A percentile compares a stretch with the other conserved stretches of the same genome.
Evolutionary conservation across 768 basidiomycete species (phyloP).

Genomic region (Suillus subaureus): DNA sequence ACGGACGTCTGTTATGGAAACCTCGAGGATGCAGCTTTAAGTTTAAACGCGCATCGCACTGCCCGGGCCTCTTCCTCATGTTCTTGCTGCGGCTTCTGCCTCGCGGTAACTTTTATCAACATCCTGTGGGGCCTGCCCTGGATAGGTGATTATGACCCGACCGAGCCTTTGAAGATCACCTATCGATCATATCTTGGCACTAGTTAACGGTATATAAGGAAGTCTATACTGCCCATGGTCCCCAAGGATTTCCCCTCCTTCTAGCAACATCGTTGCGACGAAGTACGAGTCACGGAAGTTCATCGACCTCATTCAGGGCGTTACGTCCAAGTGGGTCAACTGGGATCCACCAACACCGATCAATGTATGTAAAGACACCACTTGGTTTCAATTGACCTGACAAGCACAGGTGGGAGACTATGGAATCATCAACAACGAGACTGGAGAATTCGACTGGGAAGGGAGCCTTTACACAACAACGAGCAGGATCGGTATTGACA

Average conservation of each 20-base stretch:
- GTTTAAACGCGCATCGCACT: not conserved
- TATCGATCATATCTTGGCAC: not conserved
- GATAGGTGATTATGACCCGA: not conserved
- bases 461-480: constrained; percentile 15
- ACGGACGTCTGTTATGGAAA: not conserved
- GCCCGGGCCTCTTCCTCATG: not conserved
- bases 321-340: constrained; percentile 40
- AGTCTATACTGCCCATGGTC: not conserved
- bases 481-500: not conserved
- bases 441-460: constrained; percentile 24
- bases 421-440: constrained; percentile 23
- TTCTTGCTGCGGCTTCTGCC: not conserved
- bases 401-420: constrained; percentile 30
- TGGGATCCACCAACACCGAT: constrained; percentile 36
- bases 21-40: not conserved
- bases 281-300: constrained; percentile 28
- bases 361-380: constrained; percentile 20
- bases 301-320: constrained; percentile 33
- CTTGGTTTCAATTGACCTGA: not conserved
- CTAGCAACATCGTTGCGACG: not conserved
- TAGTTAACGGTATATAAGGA: not conserved
- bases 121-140: not conserved
- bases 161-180: not conserved
- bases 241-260: not conserved
- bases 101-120: not conserved